Evolutionary conservation across 2,329 filamentous ascomycete species (phyloP).

Genomic region (Mycosphaerelloides madeirae): DNA sequence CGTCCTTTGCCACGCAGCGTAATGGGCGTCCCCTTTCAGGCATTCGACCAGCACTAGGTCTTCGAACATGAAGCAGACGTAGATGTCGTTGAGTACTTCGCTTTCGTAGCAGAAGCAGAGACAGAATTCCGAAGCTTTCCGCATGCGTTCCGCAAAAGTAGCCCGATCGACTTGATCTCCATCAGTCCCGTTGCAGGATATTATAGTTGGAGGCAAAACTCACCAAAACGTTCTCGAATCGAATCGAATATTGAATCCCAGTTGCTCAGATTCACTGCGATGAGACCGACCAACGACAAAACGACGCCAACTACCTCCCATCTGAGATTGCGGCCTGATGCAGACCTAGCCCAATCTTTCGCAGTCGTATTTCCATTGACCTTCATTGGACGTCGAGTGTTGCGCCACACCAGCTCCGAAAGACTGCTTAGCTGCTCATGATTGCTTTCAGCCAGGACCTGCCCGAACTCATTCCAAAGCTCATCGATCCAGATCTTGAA

Average conservation of each 20-base stretch:
- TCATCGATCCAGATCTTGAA: conserved; percentile 33
- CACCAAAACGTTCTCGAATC: conserved; percentile 47
- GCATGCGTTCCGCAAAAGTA: conserved; percentile 45
- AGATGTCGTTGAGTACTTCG: conserved; percentile 33
- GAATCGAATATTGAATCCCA: conserved; percentile 35
- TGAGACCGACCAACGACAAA: conserved; percentile 35
- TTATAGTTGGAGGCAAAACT: no score
- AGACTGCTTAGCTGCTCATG: conserved; percentile 33
- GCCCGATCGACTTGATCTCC: conserved; percentile 34
- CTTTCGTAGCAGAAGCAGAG: conserved; percentile 34
- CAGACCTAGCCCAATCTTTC: conserved; percentile 35
- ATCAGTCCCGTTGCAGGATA: no score
- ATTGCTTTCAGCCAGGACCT: conserved; percentile 25
- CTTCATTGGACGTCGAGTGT: conserved; percentile 36
- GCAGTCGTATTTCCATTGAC: conserved; percentile 36
- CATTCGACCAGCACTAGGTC: conserved; percentile 30
- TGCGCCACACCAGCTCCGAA: conserved; percentile 41
- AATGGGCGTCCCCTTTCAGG: conserved; percentile 31
- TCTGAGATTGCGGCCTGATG: conserved; percentile 37
- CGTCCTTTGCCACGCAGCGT: conserved; percentile 31
- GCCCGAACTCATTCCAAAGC: conserved; percentile 32
- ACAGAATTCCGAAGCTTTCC: conserved; percentile 31
- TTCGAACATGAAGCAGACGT: conserved; percentile 32
- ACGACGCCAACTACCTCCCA: conserved; percentile 44
- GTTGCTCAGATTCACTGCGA: conserved; percentile 32